phyloP scores from a whole-genome alignment of 192 early-diverging fungal species.

The Ramicandelaber brevisporus region DNA sequence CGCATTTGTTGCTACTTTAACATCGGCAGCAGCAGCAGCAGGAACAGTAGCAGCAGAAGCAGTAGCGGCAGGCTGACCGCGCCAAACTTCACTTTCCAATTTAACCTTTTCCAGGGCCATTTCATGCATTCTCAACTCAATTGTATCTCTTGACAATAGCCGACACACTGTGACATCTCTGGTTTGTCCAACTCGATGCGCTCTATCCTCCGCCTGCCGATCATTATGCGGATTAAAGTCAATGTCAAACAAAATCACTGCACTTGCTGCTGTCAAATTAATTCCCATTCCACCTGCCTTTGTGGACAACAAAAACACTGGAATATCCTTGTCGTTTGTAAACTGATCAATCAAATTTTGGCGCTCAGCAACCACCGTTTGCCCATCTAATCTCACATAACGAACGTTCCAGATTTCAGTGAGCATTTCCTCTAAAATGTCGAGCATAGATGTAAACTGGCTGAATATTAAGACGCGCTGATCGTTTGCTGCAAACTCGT shows the following conservation, averaged over 20 bases:
- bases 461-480: constrained; percentile 51
- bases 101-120: no score
- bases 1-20: no score
- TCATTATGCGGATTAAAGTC: constrained; percentile 82
- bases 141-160: constrained; percentile 31
- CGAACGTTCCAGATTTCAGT: constrained; percentile 6
- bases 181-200: constrained; percentile 66
- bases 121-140: no score
- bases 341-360: constrained; percentile 57
- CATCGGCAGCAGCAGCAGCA: no score
- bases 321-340: constrained; percentile 21
- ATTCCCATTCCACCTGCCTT: constrained; percentile 64
- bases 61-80: no score
- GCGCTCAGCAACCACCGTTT: constrained; percentile 35
- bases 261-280: constrained; percentile 49
- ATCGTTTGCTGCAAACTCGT: constrained; percentile 6
- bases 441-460: constrained; percentile 61
- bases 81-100: no score
- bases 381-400: constrained; percentile 33
- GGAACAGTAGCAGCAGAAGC: no score
- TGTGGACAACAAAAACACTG: constrained; percentile 48
- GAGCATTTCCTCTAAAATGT: constrained; percentile 57
- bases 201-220: constrained; percentile 64
- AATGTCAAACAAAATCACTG: constrained; percentile 46
- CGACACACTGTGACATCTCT: constrained; percentile 52